phyloP scores from a whole-genome alignment of 2,329 filamentous ascomycete genomes.

The Fragosphaeria purpurea region DNA sequence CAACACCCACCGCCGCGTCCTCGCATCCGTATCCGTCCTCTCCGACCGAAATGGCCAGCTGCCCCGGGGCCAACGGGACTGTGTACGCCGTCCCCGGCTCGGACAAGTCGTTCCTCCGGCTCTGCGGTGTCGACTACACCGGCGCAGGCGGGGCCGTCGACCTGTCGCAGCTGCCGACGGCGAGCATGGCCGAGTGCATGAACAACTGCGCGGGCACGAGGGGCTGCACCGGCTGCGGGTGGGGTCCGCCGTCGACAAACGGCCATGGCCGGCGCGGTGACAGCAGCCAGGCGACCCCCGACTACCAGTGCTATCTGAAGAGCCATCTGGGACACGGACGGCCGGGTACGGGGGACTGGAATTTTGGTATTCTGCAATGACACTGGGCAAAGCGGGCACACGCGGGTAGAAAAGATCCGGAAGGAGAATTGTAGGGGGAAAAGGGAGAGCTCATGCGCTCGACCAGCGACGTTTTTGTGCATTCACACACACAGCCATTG shows the following conservation, averaged over 20 bases:
- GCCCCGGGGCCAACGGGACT: constrained; percentile 34
- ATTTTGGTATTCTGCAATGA: constrained; percentile 24
- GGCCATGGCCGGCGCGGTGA: constrained; percentile 17
- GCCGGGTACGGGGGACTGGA: constrained; percentile 22
- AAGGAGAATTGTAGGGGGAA: background rate
- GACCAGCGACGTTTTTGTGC: no score
- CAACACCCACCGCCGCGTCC: constrained; percentile 14
- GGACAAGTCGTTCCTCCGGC: constrained; percentile 29
- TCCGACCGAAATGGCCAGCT: constrained; percentile 19
- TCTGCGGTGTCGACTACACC: constrained; percentile 37
- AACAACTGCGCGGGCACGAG: constrained; percentile 26
- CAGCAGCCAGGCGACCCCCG: constrained; percentile 10
- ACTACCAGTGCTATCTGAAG: constrained; percentile 29
- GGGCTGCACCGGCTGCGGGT: constrained; percentile 26
- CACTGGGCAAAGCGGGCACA: no score
- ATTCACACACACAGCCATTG: no score
- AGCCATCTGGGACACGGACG: constrained; percentile 21
- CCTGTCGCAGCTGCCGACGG: constrained; percentile 20
- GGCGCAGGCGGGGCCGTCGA: constrained; percentile 23
- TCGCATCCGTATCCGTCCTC: no score
- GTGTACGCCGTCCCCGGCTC: constrained; percentile 31
- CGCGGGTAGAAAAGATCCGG: background rate
- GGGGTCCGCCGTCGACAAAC: constrained; percentile 22
- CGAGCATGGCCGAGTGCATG: constrained; percentile 29
- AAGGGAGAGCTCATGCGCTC: background rate